phyloP scores from a whole-genome alignment of 2,329 filamentous ascomycete species.

The Colletotrichum camelliae region DNA sequence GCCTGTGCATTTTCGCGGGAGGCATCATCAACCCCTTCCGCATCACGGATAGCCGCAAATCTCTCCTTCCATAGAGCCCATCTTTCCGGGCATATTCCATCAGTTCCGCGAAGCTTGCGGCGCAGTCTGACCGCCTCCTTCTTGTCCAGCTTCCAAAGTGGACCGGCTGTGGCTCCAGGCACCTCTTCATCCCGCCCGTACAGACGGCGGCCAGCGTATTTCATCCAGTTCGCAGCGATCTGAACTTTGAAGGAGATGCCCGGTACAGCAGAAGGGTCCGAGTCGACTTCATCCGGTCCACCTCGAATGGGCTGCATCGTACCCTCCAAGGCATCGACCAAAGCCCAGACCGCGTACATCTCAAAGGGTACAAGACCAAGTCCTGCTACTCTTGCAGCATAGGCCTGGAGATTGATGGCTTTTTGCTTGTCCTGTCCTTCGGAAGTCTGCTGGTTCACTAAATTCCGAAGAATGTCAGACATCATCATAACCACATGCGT shows the following conservation, averaged over 20 bases:
- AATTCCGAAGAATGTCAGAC: not conserved
- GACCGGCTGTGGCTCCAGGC: not conserved
- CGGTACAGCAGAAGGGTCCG: not conserved
- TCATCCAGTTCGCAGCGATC: not conserved
- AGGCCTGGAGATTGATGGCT: not conserved
- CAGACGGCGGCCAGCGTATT: not conserved
- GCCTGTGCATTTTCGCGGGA: not conserved
- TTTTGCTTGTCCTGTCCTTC: not conserved
- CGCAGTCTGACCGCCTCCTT: not conserved
- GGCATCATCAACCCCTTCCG: not conserved
- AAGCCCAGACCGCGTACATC: not conserved
- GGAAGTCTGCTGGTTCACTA: not conserved
- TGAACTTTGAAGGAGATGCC: not conserved
- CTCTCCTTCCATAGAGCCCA: not conserved
- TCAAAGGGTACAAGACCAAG: not conserved
- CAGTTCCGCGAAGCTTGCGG: not conserved
- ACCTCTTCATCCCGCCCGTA: not conserved
- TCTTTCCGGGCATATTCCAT: not conserved
- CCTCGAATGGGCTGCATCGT: not conserved
- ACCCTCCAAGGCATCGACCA: not conserved
- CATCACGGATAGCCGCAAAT: not conserved
- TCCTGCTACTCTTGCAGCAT: not conserved
- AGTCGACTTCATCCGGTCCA: not conserved
- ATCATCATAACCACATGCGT: not conserved
- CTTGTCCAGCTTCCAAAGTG: not conserved